Conservation (phyloP, 2,329 filamentous ascomycete genomes). For the Colletotrichum sp. region DNA sequence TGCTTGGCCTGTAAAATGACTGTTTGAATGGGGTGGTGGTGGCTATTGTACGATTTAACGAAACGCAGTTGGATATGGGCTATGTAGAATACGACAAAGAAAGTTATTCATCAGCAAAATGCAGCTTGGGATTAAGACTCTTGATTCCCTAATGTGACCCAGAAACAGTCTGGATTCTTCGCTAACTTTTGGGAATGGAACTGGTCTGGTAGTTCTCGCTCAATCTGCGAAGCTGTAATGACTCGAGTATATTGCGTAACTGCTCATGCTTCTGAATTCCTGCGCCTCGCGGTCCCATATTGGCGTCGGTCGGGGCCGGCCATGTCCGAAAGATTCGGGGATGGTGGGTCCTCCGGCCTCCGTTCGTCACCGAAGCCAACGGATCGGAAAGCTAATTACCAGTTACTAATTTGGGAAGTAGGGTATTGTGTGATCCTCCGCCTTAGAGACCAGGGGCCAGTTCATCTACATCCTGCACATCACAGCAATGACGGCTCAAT, state of each 20-base stretch:
- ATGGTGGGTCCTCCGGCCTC: neutral
- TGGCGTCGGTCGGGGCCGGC: neutral
- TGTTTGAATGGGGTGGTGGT: accelerated
- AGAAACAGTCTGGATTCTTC: too few relatives aligned
- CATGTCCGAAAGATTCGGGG: neutral
- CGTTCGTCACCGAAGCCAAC: neutral
- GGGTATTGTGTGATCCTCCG: too few relatives aligned
- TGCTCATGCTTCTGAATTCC: neutral
- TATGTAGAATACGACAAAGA: neutral
- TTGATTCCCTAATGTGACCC: too few relatives aligned
- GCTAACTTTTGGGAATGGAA: too few relatives aligned
- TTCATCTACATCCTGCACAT: neutral
- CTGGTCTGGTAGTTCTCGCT: too few relatives aligned
- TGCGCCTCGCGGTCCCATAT: accelerated
- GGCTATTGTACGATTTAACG: neutral
- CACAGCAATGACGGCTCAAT: neutral
- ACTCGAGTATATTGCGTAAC: too few relatives aligned
- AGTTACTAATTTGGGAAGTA: neutral
- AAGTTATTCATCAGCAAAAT: too few relatives aligned
- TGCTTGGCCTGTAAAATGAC: neutral
- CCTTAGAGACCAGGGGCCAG: too few relatives aligned
- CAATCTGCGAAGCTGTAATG: too few relatives aligned
- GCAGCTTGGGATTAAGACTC: too few relatives aligned
- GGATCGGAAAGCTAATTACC: neutral
- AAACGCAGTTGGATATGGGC: neutral